Evolutionary conservation across 345 rosid genomes (phyloP), one percentile per base, ranked within the genome.

Genomic region (Salix dunnii): DNA sequence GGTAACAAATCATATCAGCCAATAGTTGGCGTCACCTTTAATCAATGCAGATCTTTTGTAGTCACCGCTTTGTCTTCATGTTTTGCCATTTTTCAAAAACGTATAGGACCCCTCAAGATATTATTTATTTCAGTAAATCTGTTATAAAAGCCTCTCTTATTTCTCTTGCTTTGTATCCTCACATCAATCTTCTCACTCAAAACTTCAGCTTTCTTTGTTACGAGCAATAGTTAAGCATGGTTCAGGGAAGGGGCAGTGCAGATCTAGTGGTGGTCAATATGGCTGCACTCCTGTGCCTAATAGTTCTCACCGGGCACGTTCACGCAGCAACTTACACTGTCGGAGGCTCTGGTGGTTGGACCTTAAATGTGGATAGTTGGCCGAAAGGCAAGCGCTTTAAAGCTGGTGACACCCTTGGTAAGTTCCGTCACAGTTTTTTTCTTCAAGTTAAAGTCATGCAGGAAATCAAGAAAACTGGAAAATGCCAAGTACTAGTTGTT

Each of bases 211-310:
- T 62, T 64, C 36, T 28, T 5, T 28, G 5, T 28, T 27, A 2
- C 35, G 3, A 2, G 7, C 28, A 3, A 17, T 68, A 3, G 17
- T 18, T 36, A 31, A 46, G 14, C 6, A 84, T 84, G 86, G 73
- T 74, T 74, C 81, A 60, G 88, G 91, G 87, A 82, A 85, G 89
- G 63, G 84, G 81, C 85, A 82, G 88, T 83, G 88, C 87, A 79
- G 23, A 40, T 18, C n/a, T 12, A 21, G 75, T 81, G 51, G 2
- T 66, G 5, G 46, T 66, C 33, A 30, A n/a, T 7, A 30, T 58
- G 0, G 74, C 48, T 38, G 27, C 71, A 25, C 66, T 83, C 5
- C 51, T 83, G 27, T 79, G 67, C 68, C 66, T 84, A 27, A 53
- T 80, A 33, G 74, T 62, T 55, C 65, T 68, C 21, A 20, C 75